A percentile compares a stretch with the other conserved stretches of the same genome.
Evolutionary conservation across 2,329 filamentous ascomycete genomes (phyloP).

Genomic region (Aspergillus quadrilineatus): DNA sequence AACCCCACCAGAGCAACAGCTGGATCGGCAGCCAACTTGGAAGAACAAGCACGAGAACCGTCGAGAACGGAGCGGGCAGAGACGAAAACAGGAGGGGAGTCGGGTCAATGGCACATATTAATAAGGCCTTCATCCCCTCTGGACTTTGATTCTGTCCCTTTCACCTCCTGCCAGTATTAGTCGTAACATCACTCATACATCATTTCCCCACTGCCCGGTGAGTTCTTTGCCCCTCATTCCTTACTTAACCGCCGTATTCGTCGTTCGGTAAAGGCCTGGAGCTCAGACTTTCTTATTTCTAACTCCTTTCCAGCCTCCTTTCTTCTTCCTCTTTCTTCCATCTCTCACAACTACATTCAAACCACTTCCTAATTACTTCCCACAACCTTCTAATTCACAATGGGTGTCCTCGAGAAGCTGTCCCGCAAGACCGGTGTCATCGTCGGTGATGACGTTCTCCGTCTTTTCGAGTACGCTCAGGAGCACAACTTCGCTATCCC

Average conservation of each 20-base stretch:
- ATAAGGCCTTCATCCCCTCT: background rate
- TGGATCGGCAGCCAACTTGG: background rate
- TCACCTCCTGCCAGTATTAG: background rate
- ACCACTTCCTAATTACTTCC: background rate
- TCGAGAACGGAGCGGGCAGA: background rate
- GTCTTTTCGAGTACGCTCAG: conserved; percentile 86
- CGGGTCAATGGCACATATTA: conserved; percentile 8
- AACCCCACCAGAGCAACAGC: conserved; percentile 19
- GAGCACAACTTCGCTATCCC: conserved; percentile 86
- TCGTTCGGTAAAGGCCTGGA: conserved; percentile 27
- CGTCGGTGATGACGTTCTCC: conserved; percentile 64
- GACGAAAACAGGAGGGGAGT: conserved; percentile 1
- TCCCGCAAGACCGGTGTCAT: conserved; percentile 66
- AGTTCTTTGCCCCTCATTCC: conserved; percentile 30
- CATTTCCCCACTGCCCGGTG: conserved; percentile 39
- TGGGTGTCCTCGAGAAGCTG: conserved; percentile 55
- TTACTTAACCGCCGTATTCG: conserved; percentile 22
- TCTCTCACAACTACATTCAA: conserved; percentile 7
- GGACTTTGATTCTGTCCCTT: conserved; percentile 1
- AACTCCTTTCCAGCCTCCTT: conserved; percentile 9
- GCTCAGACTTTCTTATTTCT: conserved; percentile 18
- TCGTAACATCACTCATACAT: conserved; percentile 22
- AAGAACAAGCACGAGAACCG: background rate
- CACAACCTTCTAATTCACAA: conserved; percentile 25
- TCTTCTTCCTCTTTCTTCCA: conserved; percentile 5